Percentiles rank a stretch among this genome's conserved stretches.
Evolutionary conservation across 768 basidiomycete species (phyloP).

Genomic region (Phylloporus sp.): DNA sequence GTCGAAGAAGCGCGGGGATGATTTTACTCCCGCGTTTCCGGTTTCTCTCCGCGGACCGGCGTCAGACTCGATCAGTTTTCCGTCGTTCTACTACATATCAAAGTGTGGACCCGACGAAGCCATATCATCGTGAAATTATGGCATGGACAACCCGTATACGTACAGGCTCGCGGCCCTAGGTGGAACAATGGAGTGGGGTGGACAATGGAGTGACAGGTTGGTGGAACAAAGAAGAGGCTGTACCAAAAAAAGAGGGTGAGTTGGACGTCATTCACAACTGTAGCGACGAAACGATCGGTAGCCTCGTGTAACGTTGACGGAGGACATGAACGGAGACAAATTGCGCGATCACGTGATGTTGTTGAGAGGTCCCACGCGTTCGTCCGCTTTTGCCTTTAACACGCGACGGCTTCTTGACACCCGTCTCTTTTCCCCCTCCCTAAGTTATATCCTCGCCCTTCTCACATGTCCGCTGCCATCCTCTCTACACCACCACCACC

Average conservation of each 20-base stretch:
- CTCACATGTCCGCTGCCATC: constrained; percentile 23
- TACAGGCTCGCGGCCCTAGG: constrained; percentile 3
- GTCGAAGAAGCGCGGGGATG: too few relatives aligned
- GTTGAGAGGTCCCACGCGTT: constrained; percentile 34
- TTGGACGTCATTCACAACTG: neutral
- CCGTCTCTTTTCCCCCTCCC: constrained; percentile 6
- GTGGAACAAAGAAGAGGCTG: constrained; percentile 20
- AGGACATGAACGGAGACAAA: constrained; percentile 22
- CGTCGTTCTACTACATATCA: too few relatives aligned
- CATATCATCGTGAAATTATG: too few relatives aligned
- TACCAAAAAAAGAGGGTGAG: too few relatives aligned
- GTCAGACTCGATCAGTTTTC: too few relatives aligned
- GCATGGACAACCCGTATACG: too few relatives aligned
- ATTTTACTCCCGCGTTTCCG: too few relatives aligned
- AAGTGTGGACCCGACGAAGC: too few relatives aligned
- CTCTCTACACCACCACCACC: constrained; percentile 30
- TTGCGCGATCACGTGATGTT: constrained; percentile 30
- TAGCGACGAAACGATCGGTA: constrained; percentile 14
- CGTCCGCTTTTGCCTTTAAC: constrained; percentile 25
- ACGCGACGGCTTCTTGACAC: constrained; percentile 17
- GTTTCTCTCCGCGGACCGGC: too few relatives aligned
- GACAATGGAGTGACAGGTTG: constrained; percentile 20
- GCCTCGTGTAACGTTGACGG: constrained; percentile 34
- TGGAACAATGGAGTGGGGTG: constrained; percentile 13
- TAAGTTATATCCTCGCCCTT: constrained; percentile 15